Conservation (phyloP, 345 rosid species). For the Arabis hirsuta region DNA sequence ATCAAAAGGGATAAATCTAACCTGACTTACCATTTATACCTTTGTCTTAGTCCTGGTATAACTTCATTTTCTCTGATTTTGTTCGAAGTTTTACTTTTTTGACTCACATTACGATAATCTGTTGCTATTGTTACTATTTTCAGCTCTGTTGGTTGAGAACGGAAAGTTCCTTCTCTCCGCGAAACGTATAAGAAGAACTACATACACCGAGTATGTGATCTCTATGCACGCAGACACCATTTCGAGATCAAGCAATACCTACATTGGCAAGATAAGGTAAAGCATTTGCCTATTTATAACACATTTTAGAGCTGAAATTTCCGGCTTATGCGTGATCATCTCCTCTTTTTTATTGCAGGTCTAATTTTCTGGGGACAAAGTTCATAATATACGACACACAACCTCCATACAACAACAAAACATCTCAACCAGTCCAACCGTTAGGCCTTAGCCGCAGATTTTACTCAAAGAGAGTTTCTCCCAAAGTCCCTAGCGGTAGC, state of each 20-base stretch:
- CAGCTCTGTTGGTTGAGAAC: slow-evolving; percentile 84
- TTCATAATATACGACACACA: slow-evolving; percentile 89
- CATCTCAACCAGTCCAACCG: slow-evolving; percentile 60
- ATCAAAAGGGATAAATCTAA: slow-evolving; percentile 92
- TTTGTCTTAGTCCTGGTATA: slow-evolving; percentile 92
- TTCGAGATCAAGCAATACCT: slow-evolving; percentile 85
- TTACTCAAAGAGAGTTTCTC: slow-evolving; percentile 83
- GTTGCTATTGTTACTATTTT: slow-evolving; percentile 6
- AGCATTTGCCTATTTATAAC: background rate
- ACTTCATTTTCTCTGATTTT: background rate
- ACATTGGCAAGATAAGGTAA: slow-evolving; percentile 90
- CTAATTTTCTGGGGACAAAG: slow-evolving; percentile 93
- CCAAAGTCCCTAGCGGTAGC: slow-evolving; percentile 89
- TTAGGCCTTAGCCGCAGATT: slow-evolving; percentile 78
- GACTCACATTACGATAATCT: background rate
- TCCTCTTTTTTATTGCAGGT: slow-evolving; percentile 53
- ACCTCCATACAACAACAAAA: slow-evolving; percentile 75
- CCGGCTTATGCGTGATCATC: background rate
- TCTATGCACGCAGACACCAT: slow-evolving; percentile 87
- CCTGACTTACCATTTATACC: slow-evolving; percentile 85
- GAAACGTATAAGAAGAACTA: slow-evolving; percentile 83
- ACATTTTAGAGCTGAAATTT: background rate
- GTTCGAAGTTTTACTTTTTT: background rate
- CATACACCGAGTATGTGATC: slow-evolving; percentile 90
- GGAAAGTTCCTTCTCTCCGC: slow-evolving; percentile 97